phyloP scores from a whole-genome alignment of 1,139 yeast genomes.

The Debaryomycetaceae sp. region DNA sequence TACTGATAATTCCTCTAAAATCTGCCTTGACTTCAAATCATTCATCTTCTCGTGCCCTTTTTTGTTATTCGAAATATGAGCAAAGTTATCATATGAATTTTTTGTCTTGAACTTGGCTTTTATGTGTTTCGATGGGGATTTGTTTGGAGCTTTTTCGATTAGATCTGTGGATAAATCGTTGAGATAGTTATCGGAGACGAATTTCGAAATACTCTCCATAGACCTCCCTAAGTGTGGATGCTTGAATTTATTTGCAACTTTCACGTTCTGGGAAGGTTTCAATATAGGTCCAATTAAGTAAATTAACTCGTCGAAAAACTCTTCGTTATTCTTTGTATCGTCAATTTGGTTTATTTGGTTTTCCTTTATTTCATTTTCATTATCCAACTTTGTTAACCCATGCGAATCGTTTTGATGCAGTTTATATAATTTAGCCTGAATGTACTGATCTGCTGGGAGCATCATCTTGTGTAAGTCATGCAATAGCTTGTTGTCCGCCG shows the following conservation, averaged over 20 bases:
- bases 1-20: constrained; percentile 25
- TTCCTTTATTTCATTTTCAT: constrained; percentile 9
- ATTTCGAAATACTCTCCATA: constrained; percentile 30
- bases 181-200: constrained; percentile 23
- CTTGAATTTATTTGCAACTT: constrained; percentile 14
- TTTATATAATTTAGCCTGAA: constrained; percentile 24
- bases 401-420: constrained; percentile 16
- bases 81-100: neutral
- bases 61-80: neutral
- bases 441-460: constrained; percentile 40
- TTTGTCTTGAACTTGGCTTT: neutral
- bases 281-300: constrained; percentile 20
- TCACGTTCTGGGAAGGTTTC: constrained; percentile 20
- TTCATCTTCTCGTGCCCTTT: constrained; percentile 4
- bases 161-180: constrained; percentile 4
- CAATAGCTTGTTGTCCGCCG: constrained; percentile 23
- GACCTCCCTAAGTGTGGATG: constrained; percentile 25
- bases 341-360: constrained; percentile 11
- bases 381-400: constrained; percentile 16
- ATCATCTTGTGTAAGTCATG: constrained; percentile 34
- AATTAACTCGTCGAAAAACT: constrained; percentile 23
- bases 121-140: constrained; percentile 2
- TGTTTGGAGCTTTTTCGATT: constrained; percentile 2
- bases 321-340: constrained; percentile 18
- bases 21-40: constrained; percentile 29